phyloP scores from a whole-genome alignment of 495 filamentous ascomycete species.

The Aspergillus biplanus region DNA sequence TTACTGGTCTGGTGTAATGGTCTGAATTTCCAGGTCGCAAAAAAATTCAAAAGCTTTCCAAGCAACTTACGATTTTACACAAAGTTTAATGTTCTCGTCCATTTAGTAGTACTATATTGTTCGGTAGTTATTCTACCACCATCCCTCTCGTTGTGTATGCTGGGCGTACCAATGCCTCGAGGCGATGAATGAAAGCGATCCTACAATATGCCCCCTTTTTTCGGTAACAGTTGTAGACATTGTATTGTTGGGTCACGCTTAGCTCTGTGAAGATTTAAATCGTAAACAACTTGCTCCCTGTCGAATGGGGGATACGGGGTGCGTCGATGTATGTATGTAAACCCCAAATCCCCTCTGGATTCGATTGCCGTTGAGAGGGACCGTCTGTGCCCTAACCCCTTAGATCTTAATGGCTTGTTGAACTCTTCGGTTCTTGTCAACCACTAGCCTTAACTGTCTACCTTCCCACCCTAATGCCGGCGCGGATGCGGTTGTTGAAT shows the following conservation, averaged over 20 bases:
- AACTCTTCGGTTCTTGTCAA: conserved; percentile 69
- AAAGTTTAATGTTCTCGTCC: conserved; percentile 12
- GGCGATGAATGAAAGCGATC: neutral
- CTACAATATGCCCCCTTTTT: neutral
- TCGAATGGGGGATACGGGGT: neutral
- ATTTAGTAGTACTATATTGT: conserved; percentile 9
- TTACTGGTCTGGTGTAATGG: conserved; percentile 45
- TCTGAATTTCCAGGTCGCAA: conserved; percentile 40
- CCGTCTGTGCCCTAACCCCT: neutral
- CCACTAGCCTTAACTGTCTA: conserved; percentile 69
- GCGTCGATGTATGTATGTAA: too few species aligned
- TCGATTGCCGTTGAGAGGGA: too few species aligned
- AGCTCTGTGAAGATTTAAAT: neutral
- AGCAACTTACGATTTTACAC: conserved; percentile 34
- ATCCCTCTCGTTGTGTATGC: neutral
- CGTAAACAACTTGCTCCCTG: neutral
- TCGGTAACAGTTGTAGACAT: neutral
- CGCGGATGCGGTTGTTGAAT: conserved; percentile 15
- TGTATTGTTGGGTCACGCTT: neutral
- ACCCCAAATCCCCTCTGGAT: too few species aligned
- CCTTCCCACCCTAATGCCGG: conserved; percentile 46
- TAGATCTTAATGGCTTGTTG: conserved; percentile 59
- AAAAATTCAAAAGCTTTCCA: conserved; percentile 41
- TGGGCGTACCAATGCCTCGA: neutral
- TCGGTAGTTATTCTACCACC: neutral